A percentile compares a stretch with the other conserved stretches of the same genome.
Conservation (phyloP, 805 yeast genomes). For the Spathaspora sp. region DNA sequence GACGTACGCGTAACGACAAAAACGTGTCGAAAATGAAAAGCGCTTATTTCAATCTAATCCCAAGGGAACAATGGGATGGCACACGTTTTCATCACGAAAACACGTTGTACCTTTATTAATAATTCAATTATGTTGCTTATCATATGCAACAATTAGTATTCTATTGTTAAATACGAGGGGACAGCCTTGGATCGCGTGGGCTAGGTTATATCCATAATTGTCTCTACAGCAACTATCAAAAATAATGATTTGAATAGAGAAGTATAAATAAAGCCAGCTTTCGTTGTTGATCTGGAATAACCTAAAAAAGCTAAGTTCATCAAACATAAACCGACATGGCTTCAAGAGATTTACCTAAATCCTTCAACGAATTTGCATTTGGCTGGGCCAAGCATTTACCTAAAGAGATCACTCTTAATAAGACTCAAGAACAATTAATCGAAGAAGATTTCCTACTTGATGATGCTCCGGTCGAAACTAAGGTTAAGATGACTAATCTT, state of each 20-base stretch:
- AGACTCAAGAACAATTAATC: slow-evolving; percentile 16
- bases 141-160: neutral
- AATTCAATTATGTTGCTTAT: neutral
- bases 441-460: slow-evolving; percentile 16
- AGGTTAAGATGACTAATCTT: slow-evolving; percentile 17
- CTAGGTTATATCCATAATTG: neutral
- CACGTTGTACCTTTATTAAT: neutral
- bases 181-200: neutral
- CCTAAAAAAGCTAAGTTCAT: neutral
- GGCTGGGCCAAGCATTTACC: slow-evolving; percentile 42
- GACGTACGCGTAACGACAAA: neutral
- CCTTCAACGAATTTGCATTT: slow-evolving; percentile 29
- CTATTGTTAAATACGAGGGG: neutral
- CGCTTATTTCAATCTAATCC: neutral
- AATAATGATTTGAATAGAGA: neutral
- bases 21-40: neutral
- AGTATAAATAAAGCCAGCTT: neutral
- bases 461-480: slow-evolving; percentile 16
- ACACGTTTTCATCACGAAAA: neutral
- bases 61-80: neutral
- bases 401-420: slow-evolving; percentile 41
- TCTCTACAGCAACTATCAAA: neutral
- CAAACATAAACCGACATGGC: slow-evolving; percentile 15
- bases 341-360: slow-evolving; percentile 50
- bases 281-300: neutral